phyloP scores from a whole-genome alignment of 768 basidiomycete species.

The Leucosporidium yakuticum region DNA sequence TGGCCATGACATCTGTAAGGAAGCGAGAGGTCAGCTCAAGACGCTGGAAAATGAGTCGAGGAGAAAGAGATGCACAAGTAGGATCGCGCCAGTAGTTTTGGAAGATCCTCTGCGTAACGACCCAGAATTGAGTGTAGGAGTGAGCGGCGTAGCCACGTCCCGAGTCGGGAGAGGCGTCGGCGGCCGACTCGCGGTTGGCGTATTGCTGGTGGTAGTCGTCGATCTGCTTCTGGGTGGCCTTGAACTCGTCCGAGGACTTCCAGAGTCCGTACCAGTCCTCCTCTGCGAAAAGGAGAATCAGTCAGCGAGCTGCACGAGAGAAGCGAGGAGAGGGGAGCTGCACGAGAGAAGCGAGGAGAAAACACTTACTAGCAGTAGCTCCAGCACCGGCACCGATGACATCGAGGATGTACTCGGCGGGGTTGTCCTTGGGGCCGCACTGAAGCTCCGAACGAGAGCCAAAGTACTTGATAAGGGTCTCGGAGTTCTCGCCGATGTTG shows the following conservation, averaged over 20 bases:
- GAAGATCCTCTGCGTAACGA: conserved; percentile 40
- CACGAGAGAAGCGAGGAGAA: not conserved
- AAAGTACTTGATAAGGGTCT: conserved; percentile 52
- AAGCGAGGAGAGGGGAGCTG: too few species aligned
- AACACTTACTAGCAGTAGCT: conserved; percentile 38
- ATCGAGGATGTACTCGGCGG: conserved; percentile 62
- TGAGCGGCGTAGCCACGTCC: conserved; percentile 31
- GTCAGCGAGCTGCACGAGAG: not conserved
- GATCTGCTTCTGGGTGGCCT: conserved; percentile 48
- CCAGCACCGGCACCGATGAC: conserved; percentile 58
- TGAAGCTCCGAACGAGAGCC: conserved; percentile 55
- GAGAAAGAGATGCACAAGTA: conserved; percentile 39
- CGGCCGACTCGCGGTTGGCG: conserved; percentile 18
- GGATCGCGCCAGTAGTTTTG: conserved; percentile 47
- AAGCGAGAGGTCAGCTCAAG: not conserved
- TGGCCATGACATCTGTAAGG: conserved; percentile 20
- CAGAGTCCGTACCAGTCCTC: conserved; percentile 84
- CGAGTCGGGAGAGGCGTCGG: conserved; percentile 33
- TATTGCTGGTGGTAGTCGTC: conserved; percentile 51
- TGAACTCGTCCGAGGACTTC: conserved; percentile 63
- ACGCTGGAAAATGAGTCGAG: conserved; percentile 36
- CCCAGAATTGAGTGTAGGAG: conserved; percentile 15
- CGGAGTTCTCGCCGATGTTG: conserved; percentile 64
- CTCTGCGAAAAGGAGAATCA: conserved; percentile 45
- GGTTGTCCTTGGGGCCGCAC: conserved; percentile 57